phyloP scores from a whole-genome alignment of 441 rosid species.

The Adansonia madagascariensis region DNA sequence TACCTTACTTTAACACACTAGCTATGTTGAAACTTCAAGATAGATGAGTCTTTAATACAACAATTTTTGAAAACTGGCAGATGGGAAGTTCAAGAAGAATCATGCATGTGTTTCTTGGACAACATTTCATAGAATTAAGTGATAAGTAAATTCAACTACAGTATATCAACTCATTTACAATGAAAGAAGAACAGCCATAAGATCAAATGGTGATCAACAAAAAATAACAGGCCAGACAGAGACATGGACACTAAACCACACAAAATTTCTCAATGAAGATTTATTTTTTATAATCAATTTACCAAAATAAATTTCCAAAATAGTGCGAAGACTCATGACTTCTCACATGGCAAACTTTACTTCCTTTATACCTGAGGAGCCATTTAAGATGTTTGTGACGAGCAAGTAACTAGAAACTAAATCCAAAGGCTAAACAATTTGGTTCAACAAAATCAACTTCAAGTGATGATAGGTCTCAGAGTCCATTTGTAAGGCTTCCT shows the following conservation, averaged over 20 bases:
- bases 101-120: neutral
- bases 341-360: neutral
- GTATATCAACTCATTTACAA: constrained; percentile 9
- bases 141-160: neutral
- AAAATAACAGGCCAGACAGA: neutral
- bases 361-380: neutral
- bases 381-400: constrained; percentile 1
- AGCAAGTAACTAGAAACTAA: neutral
- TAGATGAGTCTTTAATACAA: neutral
- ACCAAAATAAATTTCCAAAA: constrained; percentile 9
- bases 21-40: neutral
- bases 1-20: neutral
- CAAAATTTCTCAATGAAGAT: neutral
- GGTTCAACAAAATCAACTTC: constrained; percentile 57
- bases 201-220: neutral
- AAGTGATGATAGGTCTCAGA: constrained; percentile 94
- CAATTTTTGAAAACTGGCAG: neutral
- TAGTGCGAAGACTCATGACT: neutral
- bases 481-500: constrained; percentile 96
- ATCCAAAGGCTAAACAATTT: constrained; percentile 25
- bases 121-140: neutral
- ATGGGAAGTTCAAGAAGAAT: constrained; percentile 2
- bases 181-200: neutral
- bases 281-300: neutral
- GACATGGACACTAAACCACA: constrained; percentile 14